These are phyloP conservation scores for Pseudomassariella vexata DNA, from an alignment of 2,329 filamentous ascomycete genomes.

Conservation along the genomic window DNA sequence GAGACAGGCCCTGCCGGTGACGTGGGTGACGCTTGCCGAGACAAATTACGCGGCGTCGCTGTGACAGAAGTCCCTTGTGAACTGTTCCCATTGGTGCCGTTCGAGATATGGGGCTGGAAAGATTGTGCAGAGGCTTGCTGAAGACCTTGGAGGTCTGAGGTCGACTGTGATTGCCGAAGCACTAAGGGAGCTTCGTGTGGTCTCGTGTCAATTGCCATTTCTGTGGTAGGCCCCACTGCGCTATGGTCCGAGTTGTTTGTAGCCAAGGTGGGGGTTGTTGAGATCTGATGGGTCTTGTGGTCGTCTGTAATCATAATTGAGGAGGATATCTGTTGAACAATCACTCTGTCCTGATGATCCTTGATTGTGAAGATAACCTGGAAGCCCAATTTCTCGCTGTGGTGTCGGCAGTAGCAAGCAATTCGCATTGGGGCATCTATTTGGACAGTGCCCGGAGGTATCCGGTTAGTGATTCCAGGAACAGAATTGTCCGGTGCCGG, in stretches of 20 bases:
- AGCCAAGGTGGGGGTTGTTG: conserved; percentile 17
- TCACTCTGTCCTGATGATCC: conserved; percentile 66
- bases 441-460: conserved; percentile 56
- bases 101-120: conserved; percentile 12
- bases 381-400: conserved; percentile 89
- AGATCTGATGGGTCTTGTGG: conserved; percentile 73
- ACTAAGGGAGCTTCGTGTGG: conserved; percentile 29
- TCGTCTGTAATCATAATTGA: conserved; percentile 98
- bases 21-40: conserved; percentile 67
- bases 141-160: conserved; percentile 56
- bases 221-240: conserved; percentile 2
- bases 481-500: conserved; percentile 45
- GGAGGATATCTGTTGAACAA: conserved; percentile 79
- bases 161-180: conserved; percentile 55
- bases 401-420: conserved; percentile 93
- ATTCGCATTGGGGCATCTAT: conserved; percentile 91
- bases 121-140: conserved; percentile 42
- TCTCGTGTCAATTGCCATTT: conserved; percentile 21
- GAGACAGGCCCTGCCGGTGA: conserved; percentile 58
- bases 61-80: conserved; percentile 31
- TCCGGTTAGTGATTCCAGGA: conserved; percentile 31
- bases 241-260: conserved; percentile 8
- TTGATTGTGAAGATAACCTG: conserved; percentile 92
- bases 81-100: conserved; percentile 19
- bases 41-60: conserved; percentile 56